These are phyloP conservation scores for Leccinum solheimii DNA, from an alignment of 1,284 basidiomycete species.

Conservation along the genomic window DNA sequence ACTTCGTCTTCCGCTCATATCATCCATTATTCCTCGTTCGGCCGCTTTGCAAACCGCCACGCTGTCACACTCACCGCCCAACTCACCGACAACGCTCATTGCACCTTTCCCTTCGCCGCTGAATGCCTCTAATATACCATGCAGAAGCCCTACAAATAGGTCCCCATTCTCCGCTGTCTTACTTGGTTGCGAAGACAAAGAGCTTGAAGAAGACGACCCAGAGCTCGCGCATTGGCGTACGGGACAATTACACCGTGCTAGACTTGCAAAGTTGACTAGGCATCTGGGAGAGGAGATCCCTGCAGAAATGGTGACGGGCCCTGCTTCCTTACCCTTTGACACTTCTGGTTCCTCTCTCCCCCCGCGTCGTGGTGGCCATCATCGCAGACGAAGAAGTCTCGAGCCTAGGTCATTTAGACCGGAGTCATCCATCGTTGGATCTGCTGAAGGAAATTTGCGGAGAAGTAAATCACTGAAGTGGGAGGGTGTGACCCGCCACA, in stretches of 20 bases:
- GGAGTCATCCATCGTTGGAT: background rate
- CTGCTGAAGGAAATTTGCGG: background rate
- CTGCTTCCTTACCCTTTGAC: conserved; percentile 1
- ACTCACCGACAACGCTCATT: conserved; percentile 4
- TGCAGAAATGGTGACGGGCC: conserved; percentile 35
- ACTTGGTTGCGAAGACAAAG: conserved; percentile 10
- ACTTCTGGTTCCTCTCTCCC: background rate
- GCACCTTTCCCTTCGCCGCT: conserved; percentile 13
- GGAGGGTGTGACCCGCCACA: background rate
- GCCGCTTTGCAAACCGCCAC: conserved; percentile 2
- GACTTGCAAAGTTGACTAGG: conserved; percentile 42
- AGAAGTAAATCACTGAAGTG: conserved; percentile 16
- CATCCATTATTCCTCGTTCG: conserved; percentile 4
- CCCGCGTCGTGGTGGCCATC: background rate
- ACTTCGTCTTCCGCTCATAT: background rate
- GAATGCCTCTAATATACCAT: conserved; percentile 9
- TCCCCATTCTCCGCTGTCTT: conserved; percentile 15
- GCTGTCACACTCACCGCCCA: background rate
- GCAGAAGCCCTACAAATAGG: conserved; percentile 17
- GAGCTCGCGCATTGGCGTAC: conserved; percentile 12
- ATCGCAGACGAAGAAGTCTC: conserved; percentile 20
- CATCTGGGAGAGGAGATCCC: conserved; percentile 44
- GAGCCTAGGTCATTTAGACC: conserved; percentile 8
- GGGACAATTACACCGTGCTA: conserved; percentile 34
- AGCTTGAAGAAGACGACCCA: conserved; percentile 4